Evolutionary conservation across 305 asterid genomes (phyloP), one percentile per base, ranked within the genome.

Genomic region (Fraxinus paxiana): DNA sequence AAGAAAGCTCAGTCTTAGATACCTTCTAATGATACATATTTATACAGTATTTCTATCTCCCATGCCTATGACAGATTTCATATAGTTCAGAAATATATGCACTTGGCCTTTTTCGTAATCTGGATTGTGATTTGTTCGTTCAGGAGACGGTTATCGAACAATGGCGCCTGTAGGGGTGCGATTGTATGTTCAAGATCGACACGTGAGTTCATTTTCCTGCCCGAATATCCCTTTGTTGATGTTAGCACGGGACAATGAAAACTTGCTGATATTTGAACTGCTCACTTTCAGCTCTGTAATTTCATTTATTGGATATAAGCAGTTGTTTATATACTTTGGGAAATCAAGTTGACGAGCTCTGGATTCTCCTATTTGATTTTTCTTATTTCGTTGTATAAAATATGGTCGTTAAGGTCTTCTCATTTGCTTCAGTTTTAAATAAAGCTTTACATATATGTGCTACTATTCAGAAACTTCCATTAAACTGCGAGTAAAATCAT

Each of bases 101-200:
- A 28, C 22, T 18, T 54, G 24, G 28, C 80, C 83, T 28, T 83
- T 75, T 78, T 77, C 79, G 24, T 46, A 28, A 77, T 54, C 33
- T 76, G 65, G 75, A 34, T 46, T 79, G 48, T 70, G 35, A 22
- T 54, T 24, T 85, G 63, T 18, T 83, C 73, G 31, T 76, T 83
- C 83, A 84, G 91, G 82, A 75, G 41, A 22, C 77, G 84, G 81
- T 77, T 77, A 10, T 54, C 90, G 88, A 86, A 73, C 73, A 77
- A 94, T 94, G 97, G 63, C 97, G 13, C 92, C 91, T 38, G 20
- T 77, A 34, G 96, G 96, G 54, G 97, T 92, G 80, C 86, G 86
- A 78, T 84, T 91, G 88, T 80, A 74, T 59, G 77, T 92, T 75
- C 92, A 89, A 81, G 91, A 94, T 85, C 94, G 82, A 54, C 87